A percentile compares a stretch with the other conserved stretches of the same genome.
Conservation (phyloP, 2,329 filamentous ascomycete genomes). For the Dothiorella sarmentorum region DNA sequence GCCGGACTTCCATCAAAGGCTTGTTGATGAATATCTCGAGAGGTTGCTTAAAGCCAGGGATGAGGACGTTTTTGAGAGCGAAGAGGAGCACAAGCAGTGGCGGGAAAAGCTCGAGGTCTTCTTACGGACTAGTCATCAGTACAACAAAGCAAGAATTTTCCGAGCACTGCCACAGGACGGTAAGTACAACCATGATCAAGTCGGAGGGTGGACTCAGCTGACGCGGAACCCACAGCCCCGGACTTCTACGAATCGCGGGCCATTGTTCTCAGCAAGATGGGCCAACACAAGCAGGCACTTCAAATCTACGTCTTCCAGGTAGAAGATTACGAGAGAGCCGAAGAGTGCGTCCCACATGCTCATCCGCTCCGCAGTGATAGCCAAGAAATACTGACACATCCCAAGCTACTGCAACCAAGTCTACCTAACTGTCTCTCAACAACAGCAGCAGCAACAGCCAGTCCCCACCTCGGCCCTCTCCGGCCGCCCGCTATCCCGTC, state of each 20-base stretch:
- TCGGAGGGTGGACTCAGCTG: too few species aligned
- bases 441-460: slow-evolving; percentile 19
- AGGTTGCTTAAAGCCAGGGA: slow-evolving; percentile 40
- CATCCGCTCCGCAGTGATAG: slow-evolving; percentile 34
- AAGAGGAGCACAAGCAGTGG: slow-evolving; percentile 43
- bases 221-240: slow-evolving; percentile 56
- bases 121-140: slow-evolving; percentile 71
- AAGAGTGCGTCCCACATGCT: slow-evolving; percentile 60
- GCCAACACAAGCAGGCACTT: slow-evolving; percentile 90
- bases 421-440: slow-evolving; percentile 52
- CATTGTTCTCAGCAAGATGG: slow-evolving; percentile 90
- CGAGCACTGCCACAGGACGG: slow-evolving; percentile 74
- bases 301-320: slow-evolving; percentile 97
- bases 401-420: slow-evolving; percentile 74
- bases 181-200: slow-evolving; percentile 41
- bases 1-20: slow-evolving; percentile 79
- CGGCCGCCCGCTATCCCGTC: slow-evolving; percentile 14
- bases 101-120: slow-evolving; percentile 70
- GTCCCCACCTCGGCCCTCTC: slow-evolving; percentile 13
- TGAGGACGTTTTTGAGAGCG: slow-evolving; percentile 27
- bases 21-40: slow-evolving; percentile 70
- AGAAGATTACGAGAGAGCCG: slow-evolving; percentile 80
- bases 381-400: slow-evolving; percentile 46
- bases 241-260: slow-evolving; percentile 86
- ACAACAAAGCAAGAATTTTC: slow-evolving; percentile 76